Evolutionary conservation across 768 basidiomycete species (phyloP), one percentile per base, ranked within the genome.

Genomic region (Clitopilus hobsonii): DNA sequence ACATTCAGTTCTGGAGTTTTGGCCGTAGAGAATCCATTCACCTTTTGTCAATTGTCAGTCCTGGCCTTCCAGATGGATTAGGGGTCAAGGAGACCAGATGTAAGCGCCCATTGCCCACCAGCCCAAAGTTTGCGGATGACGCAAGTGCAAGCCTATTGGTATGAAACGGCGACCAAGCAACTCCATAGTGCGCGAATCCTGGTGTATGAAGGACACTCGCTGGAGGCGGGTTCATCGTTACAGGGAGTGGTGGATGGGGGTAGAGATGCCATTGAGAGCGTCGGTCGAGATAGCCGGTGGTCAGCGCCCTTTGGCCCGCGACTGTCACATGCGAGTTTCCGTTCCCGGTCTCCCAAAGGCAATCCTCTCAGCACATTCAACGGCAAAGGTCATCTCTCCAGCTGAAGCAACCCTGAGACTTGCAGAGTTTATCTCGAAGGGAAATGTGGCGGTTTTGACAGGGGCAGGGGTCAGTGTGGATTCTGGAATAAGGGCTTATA

Each of bases 381-480:
- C 69, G 26, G 57, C 69, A 29, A 73, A 71, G 23, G 61, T 67
- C 16, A 67, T 82, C 38, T 71, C 81, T 8, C 63, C 75, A 0
- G 66, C 73, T 28, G 81, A 78, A 56, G 88, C 88, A 10, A 69
- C 83, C 47, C 74, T 85, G 26, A 80, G 81, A 52, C 78, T 91
- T 53, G 72, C 83, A 4, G 66, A 74, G 1, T 95, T 95, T 62
- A 68, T 96, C 18, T 70, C 76, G 0, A 71, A 76, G 3, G 91
- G 92, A n/a, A 86, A 83, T 67, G 83, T 83, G 49, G 72, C 86
- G 0, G 72, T 94, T 14, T 67, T 98, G 53, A 94, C 93, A 0
- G 94, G 94, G 2, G 96, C 96, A 0, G 96, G 96, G 6, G 91
- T 97, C 60, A 91, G 89, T 67, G 94, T 98, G 25, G 96, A 98